Evolutionary conservation across 2,329 filamentous ascomycete species (phyloP).

Genomic region (Ceratocystis cacaofunesta): DNA sequence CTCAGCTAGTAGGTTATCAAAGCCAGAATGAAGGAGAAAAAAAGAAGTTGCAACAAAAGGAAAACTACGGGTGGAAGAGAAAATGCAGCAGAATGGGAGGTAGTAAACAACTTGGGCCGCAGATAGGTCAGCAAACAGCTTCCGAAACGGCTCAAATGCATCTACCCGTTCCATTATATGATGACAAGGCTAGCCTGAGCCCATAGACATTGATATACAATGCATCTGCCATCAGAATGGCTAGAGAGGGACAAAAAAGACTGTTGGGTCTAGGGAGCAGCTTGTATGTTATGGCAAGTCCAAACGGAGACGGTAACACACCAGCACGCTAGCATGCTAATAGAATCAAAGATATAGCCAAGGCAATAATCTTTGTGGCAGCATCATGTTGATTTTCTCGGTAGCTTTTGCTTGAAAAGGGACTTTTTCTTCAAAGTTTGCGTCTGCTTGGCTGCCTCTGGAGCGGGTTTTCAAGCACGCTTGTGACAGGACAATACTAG

Average conservation of each 20-base stretch:
- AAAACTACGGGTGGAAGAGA: not conserved
- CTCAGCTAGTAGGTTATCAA: not conserved
- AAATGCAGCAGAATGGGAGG: not conserved
- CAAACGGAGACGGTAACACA: not conserved
- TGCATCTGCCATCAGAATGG: not conserved
- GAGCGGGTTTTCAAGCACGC: not conserved
- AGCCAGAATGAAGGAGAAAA: not conserved
- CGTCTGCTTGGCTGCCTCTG: not conserved
- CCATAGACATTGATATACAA: not conserved
- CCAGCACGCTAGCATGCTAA: not conserved
- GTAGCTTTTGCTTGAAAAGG: not conserved
- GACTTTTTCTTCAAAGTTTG: not conserved
- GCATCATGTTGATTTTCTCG: too few species aligned
- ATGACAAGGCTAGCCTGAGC: not conserved
- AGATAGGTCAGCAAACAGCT: slow-evolving; percentile 1
- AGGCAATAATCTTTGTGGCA: too few species aligned
- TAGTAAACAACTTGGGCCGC: not conserved
- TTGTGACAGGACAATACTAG: not conserved
- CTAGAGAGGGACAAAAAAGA: not conserved
- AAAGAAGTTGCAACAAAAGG: not conserved
- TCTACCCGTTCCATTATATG: not conserved
- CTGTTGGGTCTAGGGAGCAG: not conserved
- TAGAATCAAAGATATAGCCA: too few species aligned
- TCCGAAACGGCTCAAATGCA: not conserved
- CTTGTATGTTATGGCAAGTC: not conserved